phyloP scores from a whole-genome alignment of 305 asterid genomes.

The Solanum hybrid region DNA sequence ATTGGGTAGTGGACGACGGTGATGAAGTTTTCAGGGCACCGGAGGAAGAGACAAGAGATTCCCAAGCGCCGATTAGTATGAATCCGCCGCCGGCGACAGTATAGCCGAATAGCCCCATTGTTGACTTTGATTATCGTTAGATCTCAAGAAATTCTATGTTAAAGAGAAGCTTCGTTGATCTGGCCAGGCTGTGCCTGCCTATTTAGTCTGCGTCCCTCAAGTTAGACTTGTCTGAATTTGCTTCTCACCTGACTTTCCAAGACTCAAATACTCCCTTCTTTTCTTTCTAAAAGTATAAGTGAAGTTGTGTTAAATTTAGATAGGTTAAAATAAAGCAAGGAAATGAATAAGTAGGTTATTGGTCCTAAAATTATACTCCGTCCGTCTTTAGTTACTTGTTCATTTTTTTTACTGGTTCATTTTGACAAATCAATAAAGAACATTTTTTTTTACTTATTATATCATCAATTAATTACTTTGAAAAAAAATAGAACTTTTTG shows the following conservation, averaged over 20 bases:
- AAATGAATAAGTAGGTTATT: background rate
- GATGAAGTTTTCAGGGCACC: conserved; percentile 15
- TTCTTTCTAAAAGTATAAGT: background rate
- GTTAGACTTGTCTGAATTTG: background rate
- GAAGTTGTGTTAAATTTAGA: background rate
- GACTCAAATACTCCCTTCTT: background rate
- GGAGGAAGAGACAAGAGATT: conserved; percentile 38
- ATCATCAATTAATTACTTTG: too few species aligned
- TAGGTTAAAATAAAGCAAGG: background rate
- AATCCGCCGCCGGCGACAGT: conserved; percentile 68
- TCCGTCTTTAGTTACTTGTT: too few species aligned
- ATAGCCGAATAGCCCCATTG: conserved; percentile 76
- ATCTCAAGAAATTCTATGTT: background rate
- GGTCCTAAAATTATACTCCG: too few species aligned
- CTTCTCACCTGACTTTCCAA: background rate
- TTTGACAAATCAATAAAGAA: too few species aligned
- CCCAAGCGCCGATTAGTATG: conserved; percentile 72
- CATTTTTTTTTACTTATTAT: too few species aligned
- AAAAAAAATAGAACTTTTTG: too few species aligned
- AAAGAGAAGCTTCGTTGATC: background rate
- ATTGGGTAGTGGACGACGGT: conserved; percentile 17
- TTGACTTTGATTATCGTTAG: background rate
- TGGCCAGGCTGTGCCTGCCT: background rate
- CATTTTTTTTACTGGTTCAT: too few species aligned
- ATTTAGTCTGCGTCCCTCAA: background rate